These are phyloP conservation scores for Karstenula rhodostoma DNA, from an alignment of 2,329 filamentous ascomycete genomes.

Conservation along the genomic window DNA sequence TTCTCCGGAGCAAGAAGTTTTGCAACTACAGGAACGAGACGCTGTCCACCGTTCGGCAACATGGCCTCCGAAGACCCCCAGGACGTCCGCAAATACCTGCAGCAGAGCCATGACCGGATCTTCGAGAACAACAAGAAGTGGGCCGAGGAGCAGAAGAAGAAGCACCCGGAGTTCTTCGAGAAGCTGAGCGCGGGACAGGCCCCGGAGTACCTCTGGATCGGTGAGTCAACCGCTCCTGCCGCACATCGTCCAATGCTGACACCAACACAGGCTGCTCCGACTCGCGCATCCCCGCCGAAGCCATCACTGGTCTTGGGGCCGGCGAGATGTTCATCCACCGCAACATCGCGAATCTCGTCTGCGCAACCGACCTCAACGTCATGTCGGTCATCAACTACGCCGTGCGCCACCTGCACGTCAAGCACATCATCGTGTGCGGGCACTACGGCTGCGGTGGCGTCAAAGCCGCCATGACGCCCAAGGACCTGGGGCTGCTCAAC, in stretches of 20 bases:
- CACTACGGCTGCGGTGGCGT: constrained; percentile 75
- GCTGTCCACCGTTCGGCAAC: neutral
- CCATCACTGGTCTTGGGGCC: constrained; percentile 49
- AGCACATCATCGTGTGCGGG: constrained; percentile 75
- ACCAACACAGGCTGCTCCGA: constrained; percentile 45
- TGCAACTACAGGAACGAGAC: neutral
- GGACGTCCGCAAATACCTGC: constrained; percentile 60
- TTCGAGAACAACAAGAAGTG: constrained; percentile 74
- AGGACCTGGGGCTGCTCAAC: constrained; percentile 75
- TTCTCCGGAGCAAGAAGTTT: neutral
- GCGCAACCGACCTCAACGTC: constrained; percentile 52
- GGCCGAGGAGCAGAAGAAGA: constrained; percentile 66
- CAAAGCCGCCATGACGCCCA: constrained; percentile 67
- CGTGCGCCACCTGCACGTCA: constrained; percentile 59
- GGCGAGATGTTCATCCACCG: constrained; percentile 48
- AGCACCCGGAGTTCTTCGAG: constrained; percentile 71
- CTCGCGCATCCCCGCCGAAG: constrained; percentile 52
- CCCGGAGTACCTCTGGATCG: constrained; percentile 70
- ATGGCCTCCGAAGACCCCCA: constrained; percentile 34
- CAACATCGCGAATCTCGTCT: constrained; percentile 49
- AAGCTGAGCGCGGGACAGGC: constrained; percentile 70
- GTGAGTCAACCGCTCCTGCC: constrained; percentile 28
- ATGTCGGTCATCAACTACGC: constrained; percentile 53
- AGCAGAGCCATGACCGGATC: constrained; percentile 70
- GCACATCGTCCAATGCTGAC: neutral